Percentiles rank a stretch among this genome's conserved stretches.
Evolutionary conservation across 202 grass and related monocot genomes (phyloP).

Genomic region (Sporobolus alterniflorus): DNA sequence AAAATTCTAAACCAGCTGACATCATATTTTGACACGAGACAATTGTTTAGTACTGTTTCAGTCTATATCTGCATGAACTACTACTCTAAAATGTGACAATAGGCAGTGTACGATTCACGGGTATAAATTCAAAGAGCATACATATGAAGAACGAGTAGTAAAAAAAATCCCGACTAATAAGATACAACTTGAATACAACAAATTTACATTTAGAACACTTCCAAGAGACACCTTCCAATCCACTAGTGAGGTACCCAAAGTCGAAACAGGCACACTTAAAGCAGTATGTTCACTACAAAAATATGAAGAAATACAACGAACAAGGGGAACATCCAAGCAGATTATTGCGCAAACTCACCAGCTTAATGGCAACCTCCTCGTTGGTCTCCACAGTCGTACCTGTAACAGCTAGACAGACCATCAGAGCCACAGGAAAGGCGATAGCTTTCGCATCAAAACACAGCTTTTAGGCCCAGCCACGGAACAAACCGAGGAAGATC

Average conservation of each 20-base stretch:
- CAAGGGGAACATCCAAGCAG: background rate
- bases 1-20: background rate
- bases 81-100: background rate
- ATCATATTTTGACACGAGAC: background rate
- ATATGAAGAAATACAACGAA: background rate
- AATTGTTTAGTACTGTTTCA: background rate
- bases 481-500: constrained; percentile 74
- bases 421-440: constrained; percentile 1
- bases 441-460: constrained; percentile 14
- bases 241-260: background rate
- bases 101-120: constrained; percentile 7
- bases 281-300: background rate
- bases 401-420: constrained; percentile 35
- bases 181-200: background rate
- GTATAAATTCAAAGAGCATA: background rate
- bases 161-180: background rate
- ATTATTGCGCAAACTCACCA: constrained; percentile 49
- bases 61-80: background rate
- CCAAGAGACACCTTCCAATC: background rate
- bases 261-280: background rate
- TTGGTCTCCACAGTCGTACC: constrained; percentile 85
- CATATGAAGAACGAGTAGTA: background rate
- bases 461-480: background rate
- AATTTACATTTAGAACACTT: background rate
- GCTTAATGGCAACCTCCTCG: constrained; percentile 86